phyloP scores from a whole-genome alignment of 345 rosid species.

The Bruguiera parviflora region DNA sequence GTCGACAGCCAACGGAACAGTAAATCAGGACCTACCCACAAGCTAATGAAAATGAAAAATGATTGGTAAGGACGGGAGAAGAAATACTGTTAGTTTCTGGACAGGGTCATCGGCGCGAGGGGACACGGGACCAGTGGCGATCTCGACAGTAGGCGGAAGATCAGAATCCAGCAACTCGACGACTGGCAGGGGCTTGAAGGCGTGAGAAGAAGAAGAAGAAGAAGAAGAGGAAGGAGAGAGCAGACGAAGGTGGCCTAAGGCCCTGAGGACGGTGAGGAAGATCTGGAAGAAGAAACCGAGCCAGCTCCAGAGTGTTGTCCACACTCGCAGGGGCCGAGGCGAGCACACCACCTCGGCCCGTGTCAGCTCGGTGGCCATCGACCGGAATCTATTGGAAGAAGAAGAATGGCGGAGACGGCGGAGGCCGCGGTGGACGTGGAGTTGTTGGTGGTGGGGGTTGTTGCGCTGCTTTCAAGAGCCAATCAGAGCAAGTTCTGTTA shows the following conservation, averaged over 20 bases:
- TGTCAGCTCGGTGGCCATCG: slow-evolving; percentile 91
- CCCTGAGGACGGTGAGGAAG: slow-evolving; percentile 65
- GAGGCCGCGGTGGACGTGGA: slow-evolving; percentile 6
- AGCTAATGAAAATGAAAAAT: neutral
- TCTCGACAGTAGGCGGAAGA: slow-evolving; percentile 42
- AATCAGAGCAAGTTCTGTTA: no score
- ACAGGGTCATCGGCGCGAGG: slow-evolving; percentile 11
- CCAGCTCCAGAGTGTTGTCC: slow-evolving; percentile 77
- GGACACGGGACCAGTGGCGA: slow-evolving; percentile 35
- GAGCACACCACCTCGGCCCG: slow-evolving; percentile 75
- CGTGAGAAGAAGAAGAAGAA: slow-evolving; percentile 41
- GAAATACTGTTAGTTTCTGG: slow-evolving; percentile 58
- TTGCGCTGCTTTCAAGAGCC: no score
- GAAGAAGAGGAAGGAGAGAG: slow-evolving; percentile 53
- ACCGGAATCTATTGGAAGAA: no score
- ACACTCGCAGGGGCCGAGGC: slow-evolving; percentile 54
- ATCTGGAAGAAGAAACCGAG: slow-evolving; percentile 79
- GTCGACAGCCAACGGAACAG: no score
- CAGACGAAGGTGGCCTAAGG: slow-evolving; percentile 63
- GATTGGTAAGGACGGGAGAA: neutral
- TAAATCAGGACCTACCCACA: neutral
- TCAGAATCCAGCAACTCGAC: slow-evolving; percentile 64
- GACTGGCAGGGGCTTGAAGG: slow-evolving; percentile 69
- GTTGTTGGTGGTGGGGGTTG: neutral
- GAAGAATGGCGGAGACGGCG: no score